Evolutionary conservation across 1,284 basidiomycete genomes (phyloP), one percentile per base, ranked within the genome.

Genomic region (Apiotrichum domesticum): DNA sequence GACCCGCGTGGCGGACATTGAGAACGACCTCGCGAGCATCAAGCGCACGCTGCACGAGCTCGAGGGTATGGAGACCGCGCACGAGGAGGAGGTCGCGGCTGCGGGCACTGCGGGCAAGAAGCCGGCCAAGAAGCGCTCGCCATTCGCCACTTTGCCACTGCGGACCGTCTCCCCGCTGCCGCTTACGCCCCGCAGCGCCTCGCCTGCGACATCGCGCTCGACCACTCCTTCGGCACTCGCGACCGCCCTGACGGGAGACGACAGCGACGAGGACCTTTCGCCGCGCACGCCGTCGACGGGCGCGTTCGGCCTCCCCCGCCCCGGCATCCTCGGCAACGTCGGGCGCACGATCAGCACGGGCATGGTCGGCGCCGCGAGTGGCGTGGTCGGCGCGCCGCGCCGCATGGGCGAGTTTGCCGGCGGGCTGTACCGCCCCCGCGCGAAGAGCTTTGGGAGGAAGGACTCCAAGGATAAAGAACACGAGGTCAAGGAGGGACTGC

Each of bases 21-120:
- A 90, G 64, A 84, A 88, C 62, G 89, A 92, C 71, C 83, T 92
- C 46, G 84, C 85, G 0, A 78, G 59, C n/a, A 62, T 77, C 55
- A 74, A 77, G 62, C 58, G 63, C 46, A 66, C 65, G 1, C 53
- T 72, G 9, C 71, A 74, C 58, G 69, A 72, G 57, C 29, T 59
- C n/a, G 67, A 72, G 45, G 70, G 72, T 9, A 64, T 70, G 64
- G 65, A 64, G 41, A 54, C 63, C n/a, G 21, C 35, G 4, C 50
- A 51, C 9, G 52, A 46, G 13, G 47, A 44, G 6, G 46, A 49
- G 4, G 40, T n/a, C n/a, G 21, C 41, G 6, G 35, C 49, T 4
- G 45, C 43, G 14, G 15, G 6, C 13, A 11, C 43, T 15, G 37
- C 39, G 2, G 45, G 33, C 33, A 15, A 32, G 10, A 55, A 55